Conservation (phyloP, 1,284 basidiomycete species). For the Porodaedalea pini region DNA sequence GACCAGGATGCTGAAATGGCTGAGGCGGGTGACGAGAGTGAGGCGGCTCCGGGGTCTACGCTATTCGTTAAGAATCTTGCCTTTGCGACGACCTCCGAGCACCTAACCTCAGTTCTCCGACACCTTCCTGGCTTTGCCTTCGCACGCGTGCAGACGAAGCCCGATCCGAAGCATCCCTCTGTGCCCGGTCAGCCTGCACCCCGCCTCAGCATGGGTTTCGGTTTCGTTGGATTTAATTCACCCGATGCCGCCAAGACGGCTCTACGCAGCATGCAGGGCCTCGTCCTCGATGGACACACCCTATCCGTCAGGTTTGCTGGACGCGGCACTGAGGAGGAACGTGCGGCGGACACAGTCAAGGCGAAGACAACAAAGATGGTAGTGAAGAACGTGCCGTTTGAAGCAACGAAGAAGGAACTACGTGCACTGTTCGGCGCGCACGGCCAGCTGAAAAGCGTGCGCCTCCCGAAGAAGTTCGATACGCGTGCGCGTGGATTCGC, state of each 20-base stretch:
- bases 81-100: slow-evolving; percentile 82
- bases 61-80: slow-evolving; percentile 94
- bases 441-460: slow-evolving; percentile 88
- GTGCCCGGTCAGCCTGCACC: slow-evolving; percentile 44
- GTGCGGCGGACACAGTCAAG: slow-evolving; percentile 32
- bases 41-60: slow-evolving; percentile 70
- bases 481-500: slow-evolving; percentile 88
- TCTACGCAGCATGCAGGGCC: slow-evolving; percentile 76
- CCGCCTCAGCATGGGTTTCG: slow-evolving; percentile 90
- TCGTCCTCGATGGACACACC: slow-evolving; percentile 85
- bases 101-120: slow-evolving; percentile 70
- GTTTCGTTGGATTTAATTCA: slow-evolving; percentile 90
- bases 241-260: slow-evolving; percentile 72
- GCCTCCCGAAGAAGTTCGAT: slow-evolving; percentile 85
- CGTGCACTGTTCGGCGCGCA: slow-evolving; percentile 84
- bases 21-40: slow-evolving; percentile 39
- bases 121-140: slow-evolving; percentile 82
- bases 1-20: slow-evolving; percentile 33
- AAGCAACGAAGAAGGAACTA: slow-evolving; percentile 91
- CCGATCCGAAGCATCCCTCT: slow-evolving; percentile 71
- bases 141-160: slow-evolving; percentile 89
- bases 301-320: slow-evolving; percentile 86
- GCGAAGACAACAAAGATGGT: slow-evolving; percentile 81
- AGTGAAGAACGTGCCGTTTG: slow-evolving; percentile 97
- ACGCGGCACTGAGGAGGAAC: slow-evolving; percentile 71